Conservation (phyloP, 2,329 filamentous ascomycete species). For the Sporothrix schenckii region DNA sequence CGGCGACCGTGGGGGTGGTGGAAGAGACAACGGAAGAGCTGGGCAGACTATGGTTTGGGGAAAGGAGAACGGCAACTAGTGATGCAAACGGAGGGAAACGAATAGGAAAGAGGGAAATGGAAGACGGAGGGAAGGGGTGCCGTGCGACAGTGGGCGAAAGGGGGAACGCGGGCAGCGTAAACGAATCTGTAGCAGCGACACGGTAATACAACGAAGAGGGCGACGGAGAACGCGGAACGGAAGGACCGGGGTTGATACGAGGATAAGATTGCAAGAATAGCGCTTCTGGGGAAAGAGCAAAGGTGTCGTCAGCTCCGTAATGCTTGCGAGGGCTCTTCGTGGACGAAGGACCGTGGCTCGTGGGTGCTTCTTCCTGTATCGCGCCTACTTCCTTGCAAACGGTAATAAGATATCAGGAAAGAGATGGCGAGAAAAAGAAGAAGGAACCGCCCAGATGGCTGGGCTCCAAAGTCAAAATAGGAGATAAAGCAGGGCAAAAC, state of each 20-base stretch:
- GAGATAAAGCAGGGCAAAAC: conserved; percentile 16
- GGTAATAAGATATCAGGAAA: not conserved
- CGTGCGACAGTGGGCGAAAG: not conserved
- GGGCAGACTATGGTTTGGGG: not conserved
- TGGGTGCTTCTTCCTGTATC: not conserved
- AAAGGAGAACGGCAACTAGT: conserved; percentile 4
- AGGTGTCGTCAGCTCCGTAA: conserved; percentile 24
- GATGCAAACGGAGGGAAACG: conserved; percentile 4
- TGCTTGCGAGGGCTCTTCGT: not conserved
- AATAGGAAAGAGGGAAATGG: conserved; percentile 4
- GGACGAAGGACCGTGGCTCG: not conserved
- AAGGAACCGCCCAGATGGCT: not conserved
- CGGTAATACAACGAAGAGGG: conserved; percentile 18
- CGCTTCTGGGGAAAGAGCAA: conserved; percentile 5
- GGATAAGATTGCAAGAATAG: not conserved
- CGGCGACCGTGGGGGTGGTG: not conserved
- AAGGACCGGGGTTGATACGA: conserved; percentile 24
- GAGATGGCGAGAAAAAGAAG: not conserved
- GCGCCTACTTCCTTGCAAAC: not conserved
- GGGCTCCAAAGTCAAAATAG: not conserved
- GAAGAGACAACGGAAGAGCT: not conserved
- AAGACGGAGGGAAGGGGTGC: conserved; percentile 13
- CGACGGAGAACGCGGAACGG: conserved; percentile 30
- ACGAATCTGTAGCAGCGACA: conserved; percentile 2
- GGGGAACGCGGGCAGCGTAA: not conserved